phyloP scores from a whole-genome alignment of 106 monocot species.

The Cymbidium sinense region DNA sequence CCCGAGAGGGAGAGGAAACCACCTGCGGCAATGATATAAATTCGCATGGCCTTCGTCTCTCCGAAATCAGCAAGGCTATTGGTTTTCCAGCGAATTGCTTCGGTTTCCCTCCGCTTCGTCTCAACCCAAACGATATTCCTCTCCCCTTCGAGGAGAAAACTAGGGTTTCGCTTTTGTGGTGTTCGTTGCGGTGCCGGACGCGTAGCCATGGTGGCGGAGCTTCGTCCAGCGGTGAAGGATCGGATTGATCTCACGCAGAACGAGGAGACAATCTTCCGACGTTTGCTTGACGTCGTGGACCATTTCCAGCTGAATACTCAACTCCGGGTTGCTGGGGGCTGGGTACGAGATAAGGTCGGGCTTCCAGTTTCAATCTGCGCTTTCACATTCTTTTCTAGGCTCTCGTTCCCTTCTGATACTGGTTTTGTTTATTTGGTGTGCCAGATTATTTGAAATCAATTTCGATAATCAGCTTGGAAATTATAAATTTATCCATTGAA shows the following conservation, averaged over 20 bases:
- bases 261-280: slow-evolving; percentile 73
- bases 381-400: background rate
- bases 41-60: background rate
- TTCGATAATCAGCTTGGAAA: too few relatives aligned
- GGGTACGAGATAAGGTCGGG: slow-evolving; percentile 91
- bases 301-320: slow-evolving; percentile 66
- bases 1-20: background rate
- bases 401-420: background rate
- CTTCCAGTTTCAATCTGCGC: background rate
- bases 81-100: background rate
- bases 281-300: slow-evolving; percentile 53
- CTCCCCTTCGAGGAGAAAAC: background rate
- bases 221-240: slow-evolving; percentile 31
- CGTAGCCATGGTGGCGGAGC: slow-evolving; percentile 4
- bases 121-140: background rate
- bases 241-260: slow-evolving; percentile 59
- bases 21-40: background rate
- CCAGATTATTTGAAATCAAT: background rate
- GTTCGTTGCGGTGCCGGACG: slow-evolving; percentile 5
- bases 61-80: slow-evolving; percentile 7
- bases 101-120: background rate
- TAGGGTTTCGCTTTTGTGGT: slow-evolving; percentile 28
- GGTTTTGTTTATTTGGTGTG: background rate
- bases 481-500: too few relatives aligned
- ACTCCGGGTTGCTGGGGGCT: slow-evolving; percentile 89